Conservation (phyloP, 257 asterid genomes). For the Scutellaria barbata region DNA sequence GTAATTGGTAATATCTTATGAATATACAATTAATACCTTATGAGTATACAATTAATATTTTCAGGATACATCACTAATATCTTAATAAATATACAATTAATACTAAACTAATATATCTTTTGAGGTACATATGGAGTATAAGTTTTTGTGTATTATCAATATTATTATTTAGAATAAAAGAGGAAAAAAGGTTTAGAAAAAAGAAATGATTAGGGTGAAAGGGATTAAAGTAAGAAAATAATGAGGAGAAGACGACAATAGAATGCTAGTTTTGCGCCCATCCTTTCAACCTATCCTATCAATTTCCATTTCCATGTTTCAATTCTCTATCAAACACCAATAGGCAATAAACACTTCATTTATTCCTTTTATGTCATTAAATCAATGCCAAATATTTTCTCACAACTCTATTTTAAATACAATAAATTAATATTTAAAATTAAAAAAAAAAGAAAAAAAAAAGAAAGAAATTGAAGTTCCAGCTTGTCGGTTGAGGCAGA, state of each 20-base stretch:
- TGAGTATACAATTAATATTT: too few species aligned
- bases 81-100: too few species aligned
- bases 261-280: constrained; percentile 30
- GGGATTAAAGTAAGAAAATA: constrained; percentile 25
- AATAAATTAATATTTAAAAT: neutral
- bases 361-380: neutral
- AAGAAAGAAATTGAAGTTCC: neutral
- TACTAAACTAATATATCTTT: too few species aligned
- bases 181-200: neutral
- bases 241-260: constrained; percentile 34
- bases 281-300: constrained; percentile 33
- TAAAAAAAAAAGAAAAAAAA: too few species aligned
- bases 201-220: constrained; percentile 27
- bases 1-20: too few species aligned
- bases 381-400: neutral
- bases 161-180: neutral
- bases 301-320: neutral
- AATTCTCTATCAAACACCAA: neutral
- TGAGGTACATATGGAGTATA: too few species aligned
- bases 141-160: too few species aligned
- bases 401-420: neutral
- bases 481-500: constrained; percentile 6
- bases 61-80: too few species aligned
- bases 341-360: neutral
- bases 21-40: too few species aligned